phyloP scores from a whole-genome alignment of 2,329 filamentous ascomycete species.

The Aureobasidium musti region DNA sequence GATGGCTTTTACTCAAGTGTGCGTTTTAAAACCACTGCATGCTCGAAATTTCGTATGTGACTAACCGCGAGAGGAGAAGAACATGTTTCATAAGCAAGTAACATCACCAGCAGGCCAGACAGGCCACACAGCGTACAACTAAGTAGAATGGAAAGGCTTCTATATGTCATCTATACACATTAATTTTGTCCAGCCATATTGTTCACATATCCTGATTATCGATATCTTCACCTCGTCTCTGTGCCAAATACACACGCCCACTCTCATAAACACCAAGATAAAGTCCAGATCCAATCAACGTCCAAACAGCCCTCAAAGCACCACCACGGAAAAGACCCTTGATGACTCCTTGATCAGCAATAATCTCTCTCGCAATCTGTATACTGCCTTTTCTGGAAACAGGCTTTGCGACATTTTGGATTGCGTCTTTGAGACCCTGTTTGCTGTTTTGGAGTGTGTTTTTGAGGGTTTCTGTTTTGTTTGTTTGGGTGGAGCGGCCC shows the following conservation, averaged over 20 bases:
- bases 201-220: constrained; percentile 38
- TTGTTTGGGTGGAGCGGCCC: constrained; percentile 43
- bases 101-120: too few species aligned
- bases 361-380: constrained; percentile 65
- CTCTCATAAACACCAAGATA: constrained; percentile 87
- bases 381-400: constrained; percentile 49
- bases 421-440: constrained; percentile 21
- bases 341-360: constrained; percentile 63
- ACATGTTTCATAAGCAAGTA: too few species aligned
- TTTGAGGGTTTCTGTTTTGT: constrained; percentile 35
- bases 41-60: too few species aligned
- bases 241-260: constrained; percentile 60
- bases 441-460: constrained; percentile 32
- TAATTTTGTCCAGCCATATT: neutral
- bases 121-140: too few species aligned
- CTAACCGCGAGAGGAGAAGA: too few species aligned
- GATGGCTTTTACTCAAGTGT: neutral
- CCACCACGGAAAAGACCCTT: constrained; percentile 77
- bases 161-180: neutral
- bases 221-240: constrained; percentile 47
- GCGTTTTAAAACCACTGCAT: too few species aligned
- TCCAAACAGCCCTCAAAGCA: constrained; percentile 73
- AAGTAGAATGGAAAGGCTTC: neutral
- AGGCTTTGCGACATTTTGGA: constrained; percentile 36
- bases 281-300: constrained; percentile 76